phyloP scores from a whole-genome alignment of 2,329 filamentous ascomycete species.

The Aspergillus arachidicola region DNA sequence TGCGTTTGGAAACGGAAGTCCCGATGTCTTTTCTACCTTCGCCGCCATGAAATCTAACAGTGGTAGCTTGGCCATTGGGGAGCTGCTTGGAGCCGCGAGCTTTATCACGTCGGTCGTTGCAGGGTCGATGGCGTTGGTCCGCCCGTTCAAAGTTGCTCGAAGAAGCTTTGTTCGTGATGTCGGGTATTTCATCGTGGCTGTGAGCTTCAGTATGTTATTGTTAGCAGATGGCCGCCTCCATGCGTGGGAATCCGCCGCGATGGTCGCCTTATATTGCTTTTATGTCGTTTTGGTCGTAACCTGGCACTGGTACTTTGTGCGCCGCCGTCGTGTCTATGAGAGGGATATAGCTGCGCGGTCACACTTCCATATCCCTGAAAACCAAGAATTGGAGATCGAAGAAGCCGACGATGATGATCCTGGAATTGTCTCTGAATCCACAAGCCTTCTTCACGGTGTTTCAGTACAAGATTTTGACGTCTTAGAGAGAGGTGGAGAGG shows the following conservation, averaged over 20 bases:
- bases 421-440: conserved; percentile 47
- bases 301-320: conserved; percentile 85
- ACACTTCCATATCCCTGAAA: conserved; percentile 66
- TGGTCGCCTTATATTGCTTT: conserved; percentile 89
- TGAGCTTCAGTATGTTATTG: conserved; percentile 84
- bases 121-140: conserved; percentile 95
- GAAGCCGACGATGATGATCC: conserved; percentile 60
- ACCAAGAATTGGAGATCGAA: conserved; percentile 61
- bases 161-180: conserved; percentile 92
- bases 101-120: conserved; percentile 97
- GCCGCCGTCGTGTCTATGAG: conserved; percentile 62
- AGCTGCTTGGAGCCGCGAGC: conserved; percentile 89
- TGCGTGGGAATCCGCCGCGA: conserved; percentile 84
- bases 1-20: conserved; percentile 95
- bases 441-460: conserved; percentile 49
- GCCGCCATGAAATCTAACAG: conserved; percentile 97
- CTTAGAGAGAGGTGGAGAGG: conserved; percentile 56
- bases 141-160: conserved; percentile 87
- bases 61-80: conserved; percentile 93
- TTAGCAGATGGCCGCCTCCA: conserved; percentile 80
- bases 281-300: conserved; percentile 86
- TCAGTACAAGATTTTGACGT: conserved; percentile 67
- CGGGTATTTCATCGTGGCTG: conserved; percentile 84
- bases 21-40: conserved; percentile 98
- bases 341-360: conserved; percentile 73